Evolutionary conservation across 345 rosid genomes (phyloP), one percentile per base, ranked within the genome.

Genomic region (Mallotus nudiflorus): DNA sequence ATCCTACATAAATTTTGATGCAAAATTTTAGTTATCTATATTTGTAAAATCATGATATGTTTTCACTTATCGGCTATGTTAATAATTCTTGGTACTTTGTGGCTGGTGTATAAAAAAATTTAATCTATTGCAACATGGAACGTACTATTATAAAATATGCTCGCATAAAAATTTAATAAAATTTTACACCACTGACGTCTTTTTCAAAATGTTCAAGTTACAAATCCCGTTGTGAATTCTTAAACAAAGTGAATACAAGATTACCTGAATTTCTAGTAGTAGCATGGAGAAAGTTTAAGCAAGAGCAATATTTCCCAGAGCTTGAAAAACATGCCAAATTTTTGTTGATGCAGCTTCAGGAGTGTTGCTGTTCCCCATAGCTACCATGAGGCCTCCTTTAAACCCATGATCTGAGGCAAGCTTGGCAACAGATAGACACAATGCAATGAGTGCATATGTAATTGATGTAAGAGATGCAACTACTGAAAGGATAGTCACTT

Each of bases 251-350:
- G n/a, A n/a, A n/a, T n/a, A n/a, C n/a, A n/a, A n/a, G 16, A 6
- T 9, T 50, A 78, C 79, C 83, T 73, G 75, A 40, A 80, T 76
- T 69, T 80, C 83, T 3, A 80, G 13, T 5, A 76, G 62, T 20
- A 80, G 44, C 42, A 49, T 63, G 44, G 84, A 73, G 72, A 72
- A 87, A 62, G 79, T 67, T 39, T 78, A 87, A 57, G 89, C 80
- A 48, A 85, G 79, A 48, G 89, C 88, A 20, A 85, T 77, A 52
- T 87, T 31, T 54, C 86, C 89, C 27, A 85, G 72, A 70, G 89
- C 87, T 78, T 77, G 85, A 9, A 87, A 74, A 61, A 52, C 69
- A 48, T 83, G 74, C 89, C 91, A 87, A 35, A 80, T 57, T 68
- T 74, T 81, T 19, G 50, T 82, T 54, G 77, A 60, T 37, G 58